phyloP scores from a whole-genome alignment of 352 stramenopile genomes.

The Pythium oligandrum region DNA sequence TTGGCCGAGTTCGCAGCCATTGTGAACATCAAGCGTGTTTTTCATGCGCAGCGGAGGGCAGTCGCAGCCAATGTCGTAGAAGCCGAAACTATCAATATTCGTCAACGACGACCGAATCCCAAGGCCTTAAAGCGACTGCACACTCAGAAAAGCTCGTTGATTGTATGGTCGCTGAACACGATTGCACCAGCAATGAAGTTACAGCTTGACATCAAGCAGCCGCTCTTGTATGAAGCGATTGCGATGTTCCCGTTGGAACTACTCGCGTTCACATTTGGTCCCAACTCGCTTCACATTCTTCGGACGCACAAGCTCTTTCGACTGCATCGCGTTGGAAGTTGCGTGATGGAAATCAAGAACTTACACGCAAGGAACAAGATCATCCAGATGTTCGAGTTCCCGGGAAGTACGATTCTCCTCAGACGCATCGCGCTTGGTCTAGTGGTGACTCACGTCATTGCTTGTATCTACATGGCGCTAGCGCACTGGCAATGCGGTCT shows the following conservation, averaged over 20 bases:
- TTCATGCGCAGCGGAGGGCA: constrained; percentile 29
- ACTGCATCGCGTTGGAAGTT: constrained; percentile 39
- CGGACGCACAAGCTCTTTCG: constrained; percentile 48
- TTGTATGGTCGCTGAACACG: constrained; percentile 65
- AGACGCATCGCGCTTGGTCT: constrained; percentile 43
- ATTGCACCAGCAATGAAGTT: constrained; percentile 30
- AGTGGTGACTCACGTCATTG: constrained; percentile 47
- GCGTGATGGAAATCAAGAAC: constrained; percentile 39
- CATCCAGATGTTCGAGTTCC: constrained; percentile 52
- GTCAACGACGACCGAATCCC: no score
- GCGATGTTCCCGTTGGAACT: constrained; percentile 54
- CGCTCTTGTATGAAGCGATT: constrained; percentile 36
- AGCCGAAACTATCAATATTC: constrained; percentile 10
- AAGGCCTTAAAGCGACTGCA: no score
- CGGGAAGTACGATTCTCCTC: constrained; percentile 45
- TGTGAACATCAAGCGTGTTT: constrained; percentile 47
- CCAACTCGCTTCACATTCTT: constrained; percentile 58
- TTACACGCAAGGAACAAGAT: constrained; percentile 31
- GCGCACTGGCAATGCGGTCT: constrained; percentile 66
- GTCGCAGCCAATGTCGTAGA: constrained; percentile 32
- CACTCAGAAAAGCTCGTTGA: constrained; percentile 16
- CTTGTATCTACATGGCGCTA: constrained; percentile 62
- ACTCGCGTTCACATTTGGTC: constrained; percentile 28
- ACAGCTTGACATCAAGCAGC: constrained; percentile 25
- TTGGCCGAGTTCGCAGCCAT: constrained; percentile 43